A percentile compares a stretch with the other conserved stretches of the same genome.
These are phyloP conservation scores for Puccinia hordei DNA, from an alignment of 1,284 basidiomycete species.

Conservation along the genomic window DNA sequence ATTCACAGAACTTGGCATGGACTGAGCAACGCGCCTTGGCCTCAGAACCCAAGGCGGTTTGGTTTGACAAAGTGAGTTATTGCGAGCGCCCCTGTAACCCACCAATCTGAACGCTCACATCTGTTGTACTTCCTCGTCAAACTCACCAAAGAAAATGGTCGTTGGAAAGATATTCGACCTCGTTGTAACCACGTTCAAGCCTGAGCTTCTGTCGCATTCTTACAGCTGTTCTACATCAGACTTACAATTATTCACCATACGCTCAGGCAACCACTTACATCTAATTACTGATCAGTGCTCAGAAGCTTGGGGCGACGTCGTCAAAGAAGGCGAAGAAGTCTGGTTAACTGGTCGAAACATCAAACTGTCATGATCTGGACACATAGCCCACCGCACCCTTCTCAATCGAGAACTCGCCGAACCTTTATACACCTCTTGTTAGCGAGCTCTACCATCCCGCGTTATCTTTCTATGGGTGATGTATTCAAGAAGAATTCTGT, in stretches of 20 bases:
- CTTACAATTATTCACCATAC: constrained; percentile 29
- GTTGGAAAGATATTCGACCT: constrained; percentile 47
- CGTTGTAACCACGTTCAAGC: constrained; percentile 8
- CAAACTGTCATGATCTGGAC: not conserved
- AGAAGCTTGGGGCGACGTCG: constrained; percentile 35
- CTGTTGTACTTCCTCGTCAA: too few relatives aligned
- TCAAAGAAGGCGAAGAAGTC: constrained; percentile 47
- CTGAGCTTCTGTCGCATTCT: constrained; percentile 30
- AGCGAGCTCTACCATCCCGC: too few relatives aligned
- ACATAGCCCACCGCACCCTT: not conserved
- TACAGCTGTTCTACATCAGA: constrained; percentile 29
- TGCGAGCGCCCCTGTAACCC: not conserved
- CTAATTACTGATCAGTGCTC: constrained; percentile 40
- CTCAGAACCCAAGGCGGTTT: constrained; percentile 9
- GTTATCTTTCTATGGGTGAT: too few relatives aligned
- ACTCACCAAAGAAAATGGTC: constrained; percentile 28
- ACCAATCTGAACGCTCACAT: not conserved
- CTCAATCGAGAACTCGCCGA: too few relatives aligned
- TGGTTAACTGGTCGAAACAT: constrained; percentile 36
- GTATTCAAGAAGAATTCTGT: too few relatives aligned
- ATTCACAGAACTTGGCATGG: not conserved
- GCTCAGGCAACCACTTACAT: not conserved
- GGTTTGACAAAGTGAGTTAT: constrained; percentile 43
- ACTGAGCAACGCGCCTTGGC: not conserved
- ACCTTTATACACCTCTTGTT: not conserved